phyloP scores from a whole-genome alignment of 768 basidiomycete species.

The Boletus eberwhitei region DNA sequence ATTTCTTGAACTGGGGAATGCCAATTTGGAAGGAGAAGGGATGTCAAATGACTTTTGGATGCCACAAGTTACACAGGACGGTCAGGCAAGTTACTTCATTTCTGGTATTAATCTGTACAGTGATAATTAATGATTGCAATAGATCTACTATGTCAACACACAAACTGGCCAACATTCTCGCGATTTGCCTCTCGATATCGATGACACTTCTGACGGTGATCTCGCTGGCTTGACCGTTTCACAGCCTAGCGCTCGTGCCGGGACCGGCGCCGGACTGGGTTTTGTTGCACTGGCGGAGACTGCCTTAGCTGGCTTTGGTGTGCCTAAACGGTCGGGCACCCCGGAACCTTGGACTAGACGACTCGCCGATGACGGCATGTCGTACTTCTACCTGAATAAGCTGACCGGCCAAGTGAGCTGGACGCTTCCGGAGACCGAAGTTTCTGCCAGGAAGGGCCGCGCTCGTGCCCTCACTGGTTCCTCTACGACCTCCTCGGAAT shows the following conservation, averaged over 20 bases:
- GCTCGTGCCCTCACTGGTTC: conserved; percentile 33
- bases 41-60: conserved; percentile 84
- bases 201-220: conserved; percentile 62
- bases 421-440: conserved; percentile 55
- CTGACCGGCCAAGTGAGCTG: conserved; percentile 64
- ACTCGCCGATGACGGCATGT: conserved; percentile 77
- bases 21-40: conserved; percentile 29
- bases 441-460: conserved; percentile 28
- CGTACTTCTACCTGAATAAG: conserved; percentile 78
- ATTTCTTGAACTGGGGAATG: conserved; percentile 31
- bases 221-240: conserved; percentile 54
- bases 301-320: conserved; percentile 54
- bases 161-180: conserved; percentile 78
- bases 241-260: conserved; percentile 54
- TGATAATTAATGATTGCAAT: not conserved
- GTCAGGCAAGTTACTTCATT: conserved; percentile 59
- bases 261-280: conserved; percentile 50
- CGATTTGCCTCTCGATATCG: conserved; percentile 76
- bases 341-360: conserved; percentile 83
- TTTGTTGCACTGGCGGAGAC: conserved; percentile 38
- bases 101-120: not conserved
- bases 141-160: conserved; percentile 97
- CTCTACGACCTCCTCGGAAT: conserved; percentile 33
- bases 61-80: conserved; percentile 76
- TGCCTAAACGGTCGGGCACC: conserved; percentile 54